Evolutionary conservation across 2,329 filamentous ascomycete species (phyloP), one percentile per base, ranked within the genome.

Genomic region (Rutstroemia sp.): DNA sequence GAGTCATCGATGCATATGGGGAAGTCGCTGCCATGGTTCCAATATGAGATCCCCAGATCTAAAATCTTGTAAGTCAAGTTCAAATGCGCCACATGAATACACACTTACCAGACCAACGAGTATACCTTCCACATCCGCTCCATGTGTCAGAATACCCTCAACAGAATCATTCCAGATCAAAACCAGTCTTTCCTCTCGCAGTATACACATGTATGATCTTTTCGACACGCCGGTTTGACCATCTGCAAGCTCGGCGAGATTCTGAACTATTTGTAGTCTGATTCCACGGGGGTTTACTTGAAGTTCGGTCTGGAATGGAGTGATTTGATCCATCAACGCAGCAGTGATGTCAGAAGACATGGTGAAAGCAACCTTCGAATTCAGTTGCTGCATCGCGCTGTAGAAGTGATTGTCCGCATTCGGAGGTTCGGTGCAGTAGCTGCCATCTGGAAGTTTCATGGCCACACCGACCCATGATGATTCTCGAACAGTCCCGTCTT

Each of bases 311-410:
- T 63, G 61, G 40, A 59, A 60, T 19, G 61, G 61, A 8, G 48
- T 52, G 30, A 63, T 57, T n/a, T 61, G 60, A 27, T 59, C 60
- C 38, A 63, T 50, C 27, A 63, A 56, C n/a, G 58, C 73, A 19
- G 73, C 70, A 27, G 75, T 75, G 55, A 76, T 75, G 47, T 76
- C 71, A 1, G 75, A 74, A 9, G 72, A 73, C 73, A 79, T 76
- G 9, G 77, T 78, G 57, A 78, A 70, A 14, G 75, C 75, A 36
- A 57, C 55, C 77, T 60, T 60, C 47, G 57, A 58, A 47, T 48
- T 49, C 8, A 60, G 23, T 5, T 45, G 44, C 48, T 60, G 59
- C 57, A 60, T 47, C 4, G 54, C 59, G 1, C 25, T 47, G 23
- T 57, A 57, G 21, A 58, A 48, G 8, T 51, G 30, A 34, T 57